Percentiles rank a stretch among this genome's conserved stretches.
Conservation (phyloP, 2,329 filamentous ascomycete species). For the Aspergillus transmontanensis region DNA sequence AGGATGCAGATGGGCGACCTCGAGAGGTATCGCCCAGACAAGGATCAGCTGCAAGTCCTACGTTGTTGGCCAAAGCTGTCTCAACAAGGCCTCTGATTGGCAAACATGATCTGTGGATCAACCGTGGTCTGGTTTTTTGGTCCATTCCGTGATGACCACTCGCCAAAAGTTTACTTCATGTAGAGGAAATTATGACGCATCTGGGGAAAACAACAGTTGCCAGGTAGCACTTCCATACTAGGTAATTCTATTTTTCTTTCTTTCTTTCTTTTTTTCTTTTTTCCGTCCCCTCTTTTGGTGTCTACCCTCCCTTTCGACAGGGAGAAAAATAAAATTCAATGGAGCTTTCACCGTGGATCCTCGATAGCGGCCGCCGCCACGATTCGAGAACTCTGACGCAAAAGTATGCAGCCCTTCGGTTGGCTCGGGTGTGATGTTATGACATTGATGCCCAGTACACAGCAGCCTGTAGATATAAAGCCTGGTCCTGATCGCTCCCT, state of each 20-base stretch:
- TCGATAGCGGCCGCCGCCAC: slow-evolving; percentile 7
- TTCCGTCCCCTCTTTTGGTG: background rate
- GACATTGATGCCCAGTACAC: slow-evolving; percentile 4
- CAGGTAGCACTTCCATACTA: background rate
- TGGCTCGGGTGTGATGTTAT: slow-evolving; percentile 8
- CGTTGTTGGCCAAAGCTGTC: background rate
- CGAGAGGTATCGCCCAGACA: background rate
- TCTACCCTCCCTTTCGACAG: background rate
- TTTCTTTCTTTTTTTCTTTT: background rate
- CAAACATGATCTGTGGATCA: background rate
- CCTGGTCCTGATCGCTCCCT: background rate
- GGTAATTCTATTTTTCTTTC: background rate
- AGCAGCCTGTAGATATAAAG: slow-evolving; percentile 8
- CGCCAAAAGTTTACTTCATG: slow-evolving; percentile 8
- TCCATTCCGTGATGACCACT: background rate
- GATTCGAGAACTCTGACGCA: slow-evolving; percentile 18
- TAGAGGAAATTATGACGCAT: slow-evolving; percentile 33
- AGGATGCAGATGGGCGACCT: background rate
- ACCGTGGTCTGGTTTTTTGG: slow-evolving; percentile 2
- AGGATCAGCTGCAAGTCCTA: background rate
- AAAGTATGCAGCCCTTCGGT: slow-evolving; percentile 9
- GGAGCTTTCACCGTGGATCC: slow-evolving; percentile 9
- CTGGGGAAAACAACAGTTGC: slow-evolving; percentile 22
- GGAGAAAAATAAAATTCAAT: background rate
- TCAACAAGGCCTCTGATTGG: slow-evolving; percentile 1